These are phyloP conservation scores for Psidium guajava DNA, from an alignment of 345 rosid genomes.

Conservation along the genomic window DNA sequence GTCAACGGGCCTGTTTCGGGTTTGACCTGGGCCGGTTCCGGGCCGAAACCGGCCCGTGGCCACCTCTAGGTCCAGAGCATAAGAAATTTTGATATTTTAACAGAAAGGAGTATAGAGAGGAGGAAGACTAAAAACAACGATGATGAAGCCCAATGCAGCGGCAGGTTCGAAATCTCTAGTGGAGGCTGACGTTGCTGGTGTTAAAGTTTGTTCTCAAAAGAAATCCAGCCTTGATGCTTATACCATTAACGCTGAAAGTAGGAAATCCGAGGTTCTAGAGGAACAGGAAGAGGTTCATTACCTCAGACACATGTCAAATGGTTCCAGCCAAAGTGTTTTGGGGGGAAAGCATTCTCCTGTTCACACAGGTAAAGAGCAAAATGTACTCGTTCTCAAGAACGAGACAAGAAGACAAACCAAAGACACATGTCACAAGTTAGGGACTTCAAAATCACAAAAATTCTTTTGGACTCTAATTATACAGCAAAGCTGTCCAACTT, in stretches of 20 bases:
- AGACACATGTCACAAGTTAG: background rate
- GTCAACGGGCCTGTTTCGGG: no score
- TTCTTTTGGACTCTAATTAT: no score
- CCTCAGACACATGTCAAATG: background rate
- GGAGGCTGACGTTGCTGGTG: background rate
- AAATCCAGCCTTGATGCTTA: background rate
- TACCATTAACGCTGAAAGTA: background rate
- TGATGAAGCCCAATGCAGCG: background rate
- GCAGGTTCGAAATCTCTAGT: background rate
- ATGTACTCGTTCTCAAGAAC: background rate
- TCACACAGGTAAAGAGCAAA: constrained; percentile 1
- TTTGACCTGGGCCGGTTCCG: no score
- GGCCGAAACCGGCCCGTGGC: no score
- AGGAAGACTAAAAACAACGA: background rate
- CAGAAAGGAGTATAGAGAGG: background rate
- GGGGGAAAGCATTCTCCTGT: constrained; percentile 6
- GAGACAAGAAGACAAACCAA: constrained; percentile 3
- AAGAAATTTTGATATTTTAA: background rate
- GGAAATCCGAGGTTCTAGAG: background rate
- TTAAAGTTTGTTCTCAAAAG: background rate
- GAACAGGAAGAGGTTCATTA: background rate
- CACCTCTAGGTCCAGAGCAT: no score
- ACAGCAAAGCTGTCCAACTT: constrained; percentile 94
- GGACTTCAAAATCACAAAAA: no score
- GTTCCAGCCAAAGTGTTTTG: background rate